phyloP scores from a whole-genome alignment of 805 yeast species.

The Blastobotrys parvus region DNA sequence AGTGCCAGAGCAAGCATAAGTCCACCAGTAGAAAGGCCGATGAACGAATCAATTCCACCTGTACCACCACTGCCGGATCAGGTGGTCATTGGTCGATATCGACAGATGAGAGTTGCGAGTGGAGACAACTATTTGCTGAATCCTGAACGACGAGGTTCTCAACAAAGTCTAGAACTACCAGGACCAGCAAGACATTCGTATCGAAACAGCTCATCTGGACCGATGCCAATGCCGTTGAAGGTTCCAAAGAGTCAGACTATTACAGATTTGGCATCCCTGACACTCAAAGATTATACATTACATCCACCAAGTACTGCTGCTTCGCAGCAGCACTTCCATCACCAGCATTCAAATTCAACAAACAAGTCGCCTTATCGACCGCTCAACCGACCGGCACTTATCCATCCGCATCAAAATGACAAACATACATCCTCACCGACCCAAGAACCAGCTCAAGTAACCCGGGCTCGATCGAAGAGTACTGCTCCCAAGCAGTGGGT shows the following conservation, averaged over 20 bases:
- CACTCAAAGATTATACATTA: too few species aligned
- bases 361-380: conserved; percentile 14
- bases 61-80: conserved; percentile 19
- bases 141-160: not conserved
- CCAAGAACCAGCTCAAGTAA: not conserved
- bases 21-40: not conserved
- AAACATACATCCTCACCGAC: not conserved
- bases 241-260: not conserved
- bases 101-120: conserved; percentile 3
- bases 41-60: conserved; percentile 10
- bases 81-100: conserved; percentile 8
- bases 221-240: not conserved
- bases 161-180: not conserved
- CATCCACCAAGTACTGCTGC: too few species aligned
- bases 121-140: too few species aligned
- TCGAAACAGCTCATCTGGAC: not conserved
- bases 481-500: conserved; percentile 12
- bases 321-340: not conserved
- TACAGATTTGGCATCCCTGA: not conserved
- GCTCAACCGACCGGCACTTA: conserved; percentile 12
- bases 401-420: conserved; percentile 9
- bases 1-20: not conserved
- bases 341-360: not conserved
- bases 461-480: conserved; percentile 12
- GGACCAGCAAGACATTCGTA: not conserved